These are phyloP conservation scores for Solanum verrucosum DNA, from an alignment of 257 asterid species.

Conservation along the genomic window DNA sequence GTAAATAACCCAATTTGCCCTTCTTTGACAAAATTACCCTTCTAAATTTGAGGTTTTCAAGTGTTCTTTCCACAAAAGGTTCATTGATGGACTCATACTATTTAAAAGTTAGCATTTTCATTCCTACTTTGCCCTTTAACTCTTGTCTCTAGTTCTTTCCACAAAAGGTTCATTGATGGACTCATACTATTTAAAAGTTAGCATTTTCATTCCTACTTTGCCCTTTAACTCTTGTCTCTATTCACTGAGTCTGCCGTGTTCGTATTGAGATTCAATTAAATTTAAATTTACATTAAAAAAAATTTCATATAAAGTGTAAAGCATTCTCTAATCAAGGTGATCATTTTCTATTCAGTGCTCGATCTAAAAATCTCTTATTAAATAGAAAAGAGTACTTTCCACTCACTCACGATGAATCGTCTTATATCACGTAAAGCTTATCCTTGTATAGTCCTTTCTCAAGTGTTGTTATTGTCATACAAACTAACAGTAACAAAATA, in stretches of 20 bases:
- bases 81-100: not conserved
- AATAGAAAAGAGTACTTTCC: fast-evolving
- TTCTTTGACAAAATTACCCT: conserved; percentile 28
- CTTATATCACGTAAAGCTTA: not conserved
- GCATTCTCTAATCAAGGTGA: fast-evolving
- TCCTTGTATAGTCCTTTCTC: not conserved
- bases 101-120: not conserved
- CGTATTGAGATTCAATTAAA: not conserved
- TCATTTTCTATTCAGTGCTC: not conserved
- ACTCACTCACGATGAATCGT: fast-evolving
- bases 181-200: not conserved
- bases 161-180: not conserved
- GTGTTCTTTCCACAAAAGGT: not conserved
- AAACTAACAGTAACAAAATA: conserved; percentile 16
- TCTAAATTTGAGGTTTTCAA: conserved; percentile 20
- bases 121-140: not conserved
- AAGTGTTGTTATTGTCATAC: conserved; percentile 15
- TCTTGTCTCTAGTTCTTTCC: not conserved
- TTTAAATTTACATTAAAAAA: not conserved
- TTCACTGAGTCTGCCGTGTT: fast-evolving
- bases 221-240: not conserved
- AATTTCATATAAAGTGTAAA: too few relatives aligned
- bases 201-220: not conserved
- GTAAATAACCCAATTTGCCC: not conserved
- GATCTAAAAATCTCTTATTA: not conserved